A percentile compares a stretch with the other conserved stretches of the same genome.
Conservation (phyloP, 441 rosid genomes). For the Kokia cookei region DNA sequence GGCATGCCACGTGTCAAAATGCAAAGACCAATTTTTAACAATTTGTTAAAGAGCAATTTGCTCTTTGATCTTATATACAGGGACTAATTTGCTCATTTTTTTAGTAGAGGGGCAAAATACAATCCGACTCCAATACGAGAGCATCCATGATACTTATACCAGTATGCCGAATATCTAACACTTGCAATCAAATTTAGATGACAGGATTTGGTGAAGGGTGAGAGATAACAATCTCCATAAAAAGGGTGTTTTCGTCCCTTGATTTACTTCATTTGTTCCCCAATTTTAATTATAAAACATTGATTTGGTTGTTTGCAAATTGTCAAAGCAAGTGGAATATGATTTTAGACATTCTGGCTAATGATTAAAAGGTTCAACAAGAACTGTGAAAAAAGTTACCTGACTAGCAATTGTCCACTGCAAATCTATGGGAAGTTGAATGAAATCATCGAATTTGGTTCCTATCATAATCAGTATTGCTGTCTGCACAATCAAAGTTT, state of each 20-base stretch:
- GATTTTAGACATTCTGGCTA: background rate
- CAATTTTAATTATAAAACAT: background rate
- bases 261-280: background rate
- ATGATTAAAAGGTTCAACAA: background rate
- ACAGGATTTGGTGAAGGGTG: background rate
- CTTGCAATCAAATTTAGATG: background rate
- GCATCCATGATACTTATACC: no score
- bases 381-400: conserved; percentile 27
- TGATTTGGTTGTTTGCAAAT: background rate
- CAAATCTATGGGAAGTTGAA: conserved; percentile 79
- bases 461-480: conserved; percentile 68
- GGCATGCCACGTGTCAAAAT: no score
- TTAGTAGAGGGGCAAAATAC: no score
- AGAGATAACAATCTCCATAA: background rate
- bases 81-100: no score
- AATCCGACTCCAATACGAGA: no score
- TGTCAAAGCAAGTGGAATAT: background rate
- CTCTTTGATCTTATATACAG: no score
- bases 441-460: conserved; percentile 89
- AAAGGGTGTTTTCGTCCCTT: background rate
- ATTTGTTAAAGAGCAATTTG: no score
- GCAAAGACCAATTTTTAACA: no score
- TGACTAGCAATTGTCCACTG: conserved; percentile 90
- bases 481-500: conserved; percentile 27
- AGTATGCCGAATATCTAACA: no score